Evolutionary conservation across 202 grass and related monocot genomes (phyloP).

Genomic region (Hordeum pubiflorum): DNA sequence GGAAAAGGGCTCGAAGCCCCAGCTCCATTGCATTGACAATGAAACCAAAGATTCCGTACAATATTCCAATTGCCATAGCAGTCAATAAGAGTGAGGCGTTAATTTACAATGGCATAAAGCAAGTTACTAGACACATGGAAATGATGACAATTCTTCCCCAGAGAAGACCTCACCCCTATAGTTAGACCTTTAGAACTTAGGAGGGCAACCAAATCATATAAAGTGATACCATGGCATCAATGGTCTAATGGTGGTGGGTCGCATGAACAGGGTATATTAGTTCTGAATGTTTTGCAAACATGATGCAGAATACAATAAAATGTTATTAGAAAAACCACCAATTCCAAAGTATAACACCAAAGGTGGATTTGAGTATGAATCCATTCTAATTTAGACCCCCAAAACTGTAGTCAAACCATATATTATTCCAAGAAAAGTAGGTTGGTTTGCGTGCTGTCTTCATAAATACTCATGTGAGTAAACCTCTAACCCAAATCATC

Average conservation of each 20-base stretch:
- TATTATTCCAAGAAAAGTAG: neutral
- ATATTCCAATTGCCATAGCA: neutral
- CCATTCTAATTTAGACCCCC: neutral
- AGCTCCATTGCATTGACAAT: no score
- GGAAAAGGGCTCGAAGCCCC: no score
- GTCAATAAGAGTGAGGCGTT: neutral
- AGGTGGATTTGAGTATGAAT: neutral
- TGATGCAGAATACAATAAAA: neutral
- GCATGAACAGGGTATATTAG: neutral
- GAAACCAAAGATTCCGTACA: no score
- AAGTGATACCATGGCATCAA: neutral
- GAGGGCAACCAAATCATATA: conserved; percentile 6
- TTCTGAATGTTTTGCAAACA: neutral
- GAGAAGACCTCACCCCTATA: neutral
- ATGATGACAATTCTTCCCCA: neutral
- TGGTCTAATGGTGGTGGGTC: neutral
- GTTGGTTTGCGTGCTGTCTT: neutral
- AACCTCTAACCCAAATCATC: neutral
- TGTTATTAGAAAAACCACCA: neutral
- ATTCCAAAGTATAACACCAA: neutral
- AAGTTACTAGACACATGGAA: neutral
- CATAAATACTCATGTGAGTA: neutral
- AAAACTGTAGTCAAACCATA: neutral
- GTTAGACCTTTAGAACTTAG: neutral
- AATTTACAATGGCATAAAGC: conserved; percentile 18